Base-by-base conservation (phyloP, 495 filamentous ascomycete species). In the Haplographium delicatum region DNA sequence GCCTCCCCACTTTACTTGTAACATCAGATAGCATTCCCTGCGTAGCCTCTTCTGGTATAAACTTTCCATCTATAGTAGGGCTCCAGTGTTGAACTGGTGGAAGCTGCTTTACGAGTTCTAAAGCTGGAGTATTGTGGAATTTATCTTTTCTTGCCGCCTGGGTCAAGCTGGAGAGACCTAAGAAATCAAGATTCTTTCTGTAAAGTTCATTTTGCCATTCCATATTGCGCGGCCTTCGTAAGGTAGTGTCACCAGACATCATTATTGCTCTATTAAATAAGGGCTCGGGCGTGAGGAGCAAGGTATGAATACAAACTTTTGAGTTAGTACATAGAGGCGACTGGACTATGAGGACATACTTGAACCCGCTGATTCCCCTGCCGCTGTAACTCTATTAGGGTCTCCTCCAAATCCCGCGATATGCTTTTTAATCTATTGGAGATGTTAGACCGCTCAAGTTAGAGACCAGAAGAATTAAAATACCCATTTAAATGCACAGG, bases 321-420 rank as follows among this genome's bases (percentile, higher is more conserved):
- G 7, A 20, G n/a, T 27, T 2, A 39, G 33, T 24, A 22, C 3
- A 30, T 4, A 10, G 10, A 23, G 2, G 5, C 4, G 15, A 42
- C 6, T 37, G 7, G 13, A 2, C 25, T 6, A 3, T 16, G 9
- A 11, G 4, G 5, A n/a, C 24, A 5, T 52, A 57, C 54, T 57
- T 16, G 80, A 71, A 4, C 86, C 86, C 1, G 85, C 84, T 2
- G 79, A 85, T 51, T 72, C 62, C 4, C 71, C 72, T 62, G 59
- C 65, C 27, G 70, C 56, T 4, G 65, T 68, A 10, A 76, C 61
- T 0, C 56, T 57, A 24, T 65, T 50, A 1, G 74, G 56, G 22
- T 65, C 48, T 2, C 60, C 65, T 13, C 65, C 58, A 49, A 68
- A 67, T 3, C 44, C 60, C 5, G 53, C 57, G 47, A 79, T 76